Evolutionary conservation across 176 grass and related monocot genomes (phyloP).

Genomic region (Cenchrus purpureus): DNA sequence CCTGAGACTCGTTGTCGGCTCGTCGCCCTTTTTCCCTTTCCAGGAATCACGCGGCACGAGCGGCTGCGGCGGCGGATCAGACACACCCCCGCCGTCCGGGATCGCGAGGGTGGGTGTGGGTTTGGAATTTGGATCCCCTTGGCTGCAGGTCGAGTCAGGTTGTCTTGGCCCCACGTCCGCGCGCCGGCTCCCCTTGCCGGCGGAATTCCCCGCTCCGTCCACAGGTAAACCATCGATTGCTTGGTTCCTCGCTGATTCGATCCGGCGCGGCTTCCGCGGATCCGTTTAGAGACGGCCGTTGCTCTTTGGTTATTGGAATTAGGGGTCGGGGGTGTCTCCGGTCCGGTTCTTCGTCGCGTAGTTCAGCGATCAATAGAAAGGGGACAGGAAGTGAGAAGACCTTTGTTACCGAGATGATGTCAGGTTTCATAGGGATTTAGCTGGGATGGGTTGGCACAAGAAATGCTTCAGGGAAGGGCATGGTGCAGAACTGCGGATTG

Average conservation of each 20-base stretch:
- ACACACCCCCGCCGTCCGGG: background rate
- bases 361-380: background rate
- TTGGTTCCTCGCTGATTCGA: background rate
- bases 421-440: background rate
- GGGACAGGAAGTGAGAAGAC: too few relatives aligned
- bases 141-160: background rate
- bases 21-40: background rate
- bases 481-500: background rate
- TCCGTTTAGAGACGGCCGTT: background rate
- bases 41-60: background rate
- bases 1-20: background rate
- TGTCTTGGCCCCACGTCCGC: background rate
- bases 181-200: conserved; percentile 20
- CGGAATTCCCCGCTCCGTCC: conserved; percentile 14
- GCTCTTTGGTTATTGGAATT: background rate
- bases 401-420: background rate
- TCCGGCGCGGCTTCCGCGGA: background rate
- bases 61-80: background rate
- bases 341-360: background rate
- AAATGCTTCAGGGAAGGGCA: background rate
- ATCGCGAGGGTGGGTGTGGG: background rate
- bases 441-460: background rate
- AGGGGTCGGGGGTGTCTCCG: background rate
- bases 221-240: background rate
- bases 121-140: background rate